These are phyloP conservation scores for Chaetomium tenue DNA, from an alignment of 495 filamentous ascomycete genomes.

Conservation along the genomic window DNA sequence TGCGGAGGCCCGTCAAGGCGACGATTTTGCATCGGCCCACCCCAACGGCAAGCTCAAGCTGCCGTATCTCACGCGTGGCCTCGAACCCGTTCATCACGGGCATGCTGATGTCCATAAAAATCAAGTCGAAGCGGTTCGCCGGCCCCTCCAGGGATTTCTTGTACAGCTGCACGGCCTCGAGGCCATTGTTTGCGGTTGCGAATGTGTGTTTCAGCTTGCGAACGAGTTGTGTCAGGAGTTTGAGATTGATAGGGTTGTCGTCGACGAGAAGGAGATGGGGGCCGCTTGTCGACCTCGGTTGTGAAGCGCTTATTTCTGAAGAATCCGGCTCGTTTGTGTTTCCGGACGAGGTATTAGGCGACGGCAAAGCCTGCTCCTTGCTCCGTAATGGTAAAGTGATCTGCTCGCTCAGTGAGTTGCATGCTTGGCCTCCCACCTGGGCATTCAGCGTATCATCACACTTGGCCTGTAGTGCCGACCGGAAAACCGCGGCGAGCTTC, in stretches of 20 bases:
- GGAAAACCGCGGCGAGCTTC: slow-evolving; percentile 23
- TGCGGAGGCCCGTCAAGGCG: slow-evolving; percentile 67
- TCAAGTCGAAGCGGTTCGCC: slow-evolving; percentile 45
- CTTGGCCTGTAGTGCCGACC: slow-evolving; percentile 9
- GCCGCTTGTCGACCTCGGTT: not conserved
- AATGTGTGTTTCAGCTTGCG: slow-evolving; percentile 45
- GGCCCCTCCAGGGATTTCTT: slow-evolving; percentile 28
- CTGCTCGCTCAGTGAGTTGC: not conserved
- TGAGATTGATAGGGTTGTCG: slow-evolving; percentile 74
- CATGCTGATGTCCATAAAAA: slow-evolving; percentile 69
- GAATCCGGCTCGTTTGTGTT: slow-evolving; percentile 35
- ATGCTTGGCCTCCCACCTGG: not conserved
- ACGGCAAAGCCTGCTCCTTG: not conserved
- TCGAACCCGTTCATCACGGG: slow-evolving; percentile 63
- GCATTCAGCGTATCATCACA: not conserved
- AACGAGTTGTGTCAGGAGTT: slow-evolving; percentile 63
- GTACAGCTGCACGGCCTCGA: slow-evolving; percentile 45
- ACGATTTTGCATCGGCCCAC: slow-evolving; percentile 54
- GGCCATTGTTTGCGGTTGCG: slow-evolving; percentile 43
- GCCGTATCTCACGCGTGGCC: slow-evolving; percentile 55
- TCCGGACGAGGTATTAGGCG: not conserved
- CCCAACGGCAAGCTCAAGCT: slow-evolving; percentile 43
- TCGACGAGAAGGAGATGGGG: slow-evolving; percentile 63
- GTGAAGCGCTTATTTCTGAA: slow-evolving; percentile 17
- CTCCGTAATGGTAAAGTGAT: not conserved